Evolutionary conservation across 1,139 yeast genomes (phyloP), one percentile per base, ranked within the genome.

Genomic region (Sugiyamaella sp.): DNA sequence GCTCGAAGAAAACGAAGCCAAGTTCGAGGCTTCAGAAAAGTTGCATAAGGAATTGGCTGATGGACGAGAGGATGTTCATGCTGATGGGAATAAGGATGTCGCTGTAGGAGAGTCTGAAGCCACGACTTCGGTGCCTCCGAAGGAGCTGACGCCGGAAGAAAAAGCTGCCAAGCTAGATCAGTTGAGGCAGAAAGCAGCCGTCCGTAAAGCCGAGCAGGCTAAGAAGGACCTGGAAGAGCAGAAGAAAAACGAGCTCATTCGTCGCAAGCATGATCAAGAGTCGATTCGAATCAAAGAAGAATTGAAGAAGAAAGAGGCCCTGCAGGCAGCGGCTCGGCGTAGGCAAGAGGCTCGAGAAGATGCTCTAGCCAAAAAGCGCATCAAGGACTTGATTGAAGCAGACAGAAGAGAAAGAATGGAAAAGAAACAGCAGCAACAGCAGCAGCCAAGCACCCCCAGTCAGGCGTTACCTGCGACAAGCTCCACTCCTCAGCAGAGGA

Each of bases 311-410:
- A 63, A 68, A 53, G 67, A 67, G 54, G 71, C 71, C 6, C 54
- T 65, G 51, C 63, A 66, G 54, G 72, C 63, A 37, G 74, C 74
- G 8, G 72, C 63, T 37, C 62, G 62, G 35, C 64, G 71, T 25
- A 62, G 65, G 29, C 59, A 63, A 42, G 71, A 70, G 54, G 68
- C 63, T 2, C 55, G 54, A n/a, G 73, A 67, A 43, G 75, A 72
- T 35, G 62, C 60, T 2, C 56, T 58, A n/a, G 75, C 74, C 27
- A 68, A 66, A 55, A 64, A 64, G 56, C 57, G 71, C 27, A 66
- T 72, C 48, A 63, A 63, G 54, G 71, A 66, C 27, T 67, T 63
- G 49, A 71, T 72, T 52, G 75, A 70, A 52, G 74, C 71, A 20
- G 76, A 72, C 50, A 67, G 63, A 56, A 59, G 64, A 14, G 73